Percentiles rank a stretch among this genome's conserved stretches.
Evolutionary conservation across 441 rosid genomes (phyloP).

Genomic region (Corymbia citriodora): DNA sequence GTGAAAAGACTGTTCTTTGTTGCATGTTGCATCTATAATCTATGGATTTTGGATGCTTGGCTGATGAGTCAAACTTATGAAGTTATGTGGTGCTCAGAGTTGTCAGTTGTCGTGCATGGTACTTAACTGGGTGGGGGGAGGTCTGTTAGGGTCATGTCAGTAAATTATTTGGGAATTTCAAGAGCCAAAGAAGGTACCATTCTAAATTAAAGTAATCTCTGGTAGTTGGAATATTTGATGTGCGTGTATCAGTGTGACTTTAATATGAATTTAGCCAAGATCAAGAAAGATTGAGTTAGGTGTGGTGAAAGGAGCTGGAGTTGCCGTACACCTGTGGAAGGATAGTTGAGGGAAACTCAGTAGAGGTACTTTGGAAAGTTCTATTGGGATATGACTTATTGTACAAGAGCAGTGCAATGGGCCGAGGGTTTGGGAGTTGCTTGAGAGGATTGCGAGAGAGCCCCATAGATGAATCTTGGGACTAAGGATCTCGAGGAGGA

Average conservation of each 20-base stretch:
- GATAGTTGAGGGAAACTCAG: background rate
- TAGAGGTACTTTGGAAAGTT: background rate
- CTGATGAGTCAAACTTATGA: background rate
- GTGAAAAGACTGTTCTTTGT: constrained; percentile 18
- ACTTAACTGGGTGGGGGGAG: background rate
- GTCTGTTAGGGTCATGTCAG: background rate
- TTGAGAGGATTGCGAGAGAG: background rate
- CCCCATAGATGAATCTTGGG: background rate
- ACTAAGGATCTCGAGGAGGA: background rate
- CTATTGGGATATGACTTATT: background rate
- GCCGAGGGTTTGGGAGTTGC: background rate
- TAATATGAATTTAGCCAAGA: background rate
- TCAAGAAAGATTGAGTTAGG: background rate
- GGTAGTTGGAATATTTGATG: background rate
- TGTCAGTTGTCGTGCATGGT: background rate
- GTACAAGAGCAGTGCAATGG: background rate
- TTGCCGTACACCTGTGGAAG: background rate
- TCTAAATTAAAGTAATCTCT: background rate
- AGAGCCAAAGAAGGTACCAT: background rate
- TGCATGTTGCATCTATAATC: background rate
- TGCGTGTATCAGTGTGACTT: background rate
- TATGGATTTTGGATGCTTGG: background rate
- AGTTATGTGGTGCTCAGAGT: background rate
- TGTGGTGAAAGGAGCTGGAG: background rate
- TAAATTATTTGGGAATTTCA: background rate